phyloP scores from a whole-genome alignment of 495 filamentous ascomycete species.

The Cladorrhinum samala region DNA sequence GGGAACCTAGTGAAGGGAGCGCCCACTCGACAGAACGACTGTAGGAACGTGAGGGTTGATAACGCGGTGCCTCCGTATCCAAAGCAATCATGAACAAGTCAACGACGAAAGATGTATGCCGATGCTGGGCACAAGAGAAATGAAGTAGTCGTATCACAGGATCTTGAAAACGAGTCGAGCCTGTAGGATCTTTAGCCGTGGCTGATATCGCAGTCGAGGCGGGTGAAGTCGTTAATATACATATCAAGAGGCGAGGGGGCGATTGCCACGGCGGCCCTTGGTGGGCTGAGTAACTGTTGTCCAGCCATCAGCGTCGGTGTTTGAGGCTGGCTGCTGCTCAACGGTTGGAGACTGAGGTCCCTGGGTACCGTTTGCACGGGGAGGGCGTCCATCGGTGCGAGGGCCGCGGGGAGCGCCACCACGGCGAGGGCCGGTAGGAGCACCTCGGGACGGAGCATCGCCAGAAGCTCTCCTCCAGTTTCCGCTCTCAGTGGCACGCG shows the following conservation, averaged over 20 bases:
- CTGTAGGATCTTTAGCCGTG: not conserved
- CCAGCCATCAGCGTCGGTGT: conserved; percentile 66
- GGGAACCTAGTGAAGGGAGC: not conserved
- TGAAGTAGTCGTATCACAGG: not conserved
- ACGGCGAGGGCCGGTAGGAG: conserved; percentile 29
- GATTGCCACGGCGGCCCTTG: conserved; percentile 41
- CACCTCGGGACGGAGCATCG: conserved; percentile 33
- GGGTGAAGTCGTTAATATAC: conserved; percentile 11
- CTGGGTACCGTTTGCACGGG: conserved; percentile 40
- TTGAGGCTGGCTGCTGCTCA: conserved; percentile 23
- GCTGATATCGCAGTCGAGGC: not conserved
- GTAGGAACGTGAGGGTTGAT: conserved; percentile 2
- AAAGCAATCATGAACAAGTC: conserved; percentile 13
- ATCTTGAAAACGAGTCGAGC: not conserved
- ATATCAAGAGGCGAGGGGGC: conserved; percentile 20
- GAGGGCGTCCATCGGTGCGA: conserved; percentile 33
- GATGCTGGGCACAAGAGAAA: not conserved
- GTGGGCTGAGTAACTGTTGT: conserved; percentile 57
- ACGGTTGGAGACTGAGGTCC: conserved; percentile 26
- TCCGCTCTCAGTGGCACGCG: conserved; percentile 42
- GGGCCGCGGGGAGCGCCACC: conserved; percentile 40
- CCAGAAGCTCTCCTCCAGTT: conserved; percentile 46
- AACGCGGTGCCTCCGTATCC: conserved; percentile 17
- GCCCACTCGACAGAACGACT: not conserved
- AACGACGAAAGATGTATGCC: not conserved